Evolutionary conservation across 2,329 filamentous ascomycete species (phyloP).

Genomic region (Zasmidium cellare): DNA sequence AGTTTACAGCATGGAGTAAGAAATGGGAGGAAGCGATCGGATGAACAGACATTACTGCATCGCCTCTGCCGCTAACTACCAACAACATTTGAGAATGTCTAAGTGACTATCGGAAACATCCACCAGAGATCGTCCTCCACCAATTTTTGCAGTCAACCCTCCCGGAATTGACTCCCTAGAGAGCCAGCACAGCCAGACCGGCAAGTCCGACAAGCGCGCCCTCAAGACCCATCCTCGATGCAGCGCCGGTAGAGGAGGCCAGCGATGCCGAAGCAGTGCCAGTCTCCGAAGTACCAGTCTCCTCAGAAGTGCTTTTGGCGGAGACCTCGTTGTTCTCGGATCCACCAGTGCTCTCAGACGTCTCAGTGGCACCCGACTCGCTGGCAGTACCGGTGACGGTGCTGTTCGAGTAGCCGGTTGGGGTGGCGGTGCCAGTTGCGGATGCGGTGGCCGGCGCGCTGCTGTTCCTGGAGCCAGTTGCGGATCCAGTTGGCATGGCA

Average conservation of each 20-base stretch:
- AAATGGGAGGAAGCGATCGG: constrained; percentile 49
- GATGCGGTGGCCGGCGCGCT: background rate
- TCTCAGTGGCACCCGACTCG: constrained; percentile 11
- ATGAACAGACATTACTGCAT: constrained; percentile 14
- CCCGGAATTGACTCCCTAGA: background rate
- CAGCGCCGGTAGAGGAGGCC: background rate
- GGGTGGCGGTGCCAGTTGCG: background rate
- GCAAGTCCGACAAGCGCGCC: constrained; percentile 9
- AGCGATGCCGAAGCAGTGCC: background rate
- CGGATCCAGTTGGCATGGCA: constrained; percentile 15
- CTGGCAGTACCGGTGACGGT: constrained; percentile 14
- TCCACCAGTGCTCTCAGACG: background rate
- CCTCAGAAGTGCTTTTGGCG: background rate
- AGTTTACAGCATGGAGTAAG: constrained; percentile 75
- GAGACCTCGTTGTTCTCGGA: background rate
- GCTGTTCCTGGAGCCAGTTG: background rate
- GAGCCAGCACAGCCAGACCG: constrained; percentile 13
- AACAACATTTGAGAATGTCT: background rate
- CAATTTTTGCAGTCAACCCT: background rate
- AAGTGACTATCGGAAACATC: background rate
- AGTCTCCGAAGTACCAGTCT: background rate
- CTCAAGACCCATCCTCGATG: background rate
- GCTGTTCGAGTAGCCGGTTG: constrained; percentile 13
- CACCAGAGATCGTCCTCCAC: background rate
- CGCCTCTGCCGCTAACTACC: background rate